These are phyloP conservation scores for Tolypocladium capitatum DNA, from an alignment of 2,329 filamentous ascomycete species.

Conservation along the genomic window DNA sequence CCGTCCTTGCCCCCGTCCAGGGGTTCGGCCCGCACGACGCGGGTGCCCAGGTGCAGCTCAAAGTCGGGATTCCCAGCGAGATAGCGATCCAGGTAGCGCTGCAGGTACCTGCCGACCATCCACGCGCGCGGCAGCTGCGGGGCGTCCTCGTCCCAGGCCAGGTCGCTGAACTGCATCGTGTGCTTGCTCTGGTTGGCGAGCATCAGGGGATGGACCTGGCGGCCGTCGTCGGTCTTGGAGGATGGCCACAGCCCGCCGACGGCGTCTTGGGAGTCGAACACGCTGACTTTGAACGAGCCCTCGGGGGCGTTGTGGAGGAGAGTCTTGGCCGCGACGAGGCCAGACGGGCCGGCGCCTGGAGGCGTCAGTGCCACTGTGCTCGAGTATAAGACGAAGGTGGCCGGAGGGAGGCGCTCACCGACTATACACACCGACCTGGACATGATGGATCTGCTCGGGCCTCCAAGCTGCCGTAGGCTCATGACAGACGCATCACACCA, in stretches of 20 bases:
- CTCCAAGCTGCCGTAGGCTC: background rate
- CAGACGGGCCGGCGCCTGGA: constrained; percentile 54
- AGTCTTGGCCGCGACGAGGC: constrained; percentile 59
- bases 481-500: constrained; percentile 14
- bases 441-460: background rate
- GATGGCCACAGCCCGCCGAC: constrained; percentile 71
- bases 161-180: constrained; percentile 59
- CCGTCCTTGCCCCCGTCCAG: constrained; percentile 19
- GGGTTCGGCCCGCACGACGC: constrained; percentile 26
- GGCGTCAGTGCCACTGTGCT: background rate
- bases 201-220: constrained; percentile 53
- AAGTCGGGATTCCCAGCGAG: constrained; percentile 25
- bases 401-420: constrained; percentile 13
- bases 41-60: constrained; percentile 35
- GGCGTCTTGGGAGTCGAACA: constrained; percentile 53
- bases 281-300: constrained; percentile 48
- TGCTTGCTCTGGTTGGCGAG: constrained; percentile 64
- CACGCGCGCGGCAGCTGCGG: constrained; percentile 63
- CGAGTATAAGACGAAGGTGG: background rate
- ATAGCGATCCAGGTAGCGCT: constrained; percentile 49
- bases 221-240: constrained; percentile 30
- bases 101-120: constrained; percentile 62
- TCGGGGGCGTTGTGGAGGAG: constrained; percentile 46
- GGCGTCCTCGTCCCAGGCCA: constrained; percentile 50
- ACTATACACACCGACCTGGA: constrained; percentile 27